Conservation (phyloP, 1,284 basidiomycete species). For the Anthracocystis walkeri region DNA sequence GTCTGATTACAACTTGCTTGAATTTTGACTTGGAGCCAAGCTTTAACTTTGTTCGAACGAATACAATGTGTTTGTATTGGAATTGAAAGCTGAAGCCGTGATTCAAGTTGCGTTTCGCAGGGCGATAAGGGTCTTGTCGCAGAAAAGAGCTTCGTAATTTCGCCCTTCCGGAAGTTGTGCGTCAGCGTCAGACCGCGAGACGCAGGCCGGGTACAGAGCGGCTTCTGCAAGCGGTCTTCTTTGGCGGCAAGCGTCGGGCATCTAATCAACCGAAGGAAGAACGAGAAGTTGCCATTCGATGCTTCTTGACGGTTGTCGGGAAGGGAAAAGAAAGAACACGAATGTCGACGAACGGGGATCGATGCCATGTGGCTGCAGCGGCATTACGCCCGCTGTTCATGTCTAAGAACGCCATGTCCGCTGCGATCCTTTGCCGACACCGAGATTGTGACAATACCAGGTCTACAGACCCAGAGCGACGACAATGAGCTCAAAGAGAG, state of each 20-base stretch:
- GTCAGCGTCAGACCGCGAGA: too few species aligned
- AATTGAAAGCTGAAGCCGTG: too few species aligned
- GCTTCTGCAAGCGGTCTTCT: neutral
- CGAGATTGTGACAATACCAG: neutral
- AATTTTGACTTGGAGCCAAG: neutral
- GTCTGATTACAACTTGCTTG: neutral
- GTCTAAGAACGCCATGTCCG: neutral
- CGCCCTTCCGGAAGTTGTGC: too few species aligned
- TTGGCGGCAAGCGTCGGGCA: slow-evolving; percentile 1
- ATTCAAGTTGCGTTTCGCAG: too few species aligned
- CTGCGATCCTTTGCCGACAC: neutral
- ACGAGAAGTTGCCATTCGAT: neutral
- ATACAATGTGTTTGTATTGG: too few species aligned
- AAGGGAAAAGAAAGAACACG: neutral
- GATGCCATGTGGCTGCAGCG: slow-evolving; percentile 4
- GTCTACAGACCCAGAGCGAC: too few species aligned
- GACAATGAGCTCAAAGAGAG: too few species aligned
- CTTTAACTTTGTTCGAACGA: neutral
- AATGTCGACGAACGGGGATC: neutral
- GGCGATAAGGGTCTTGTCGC: too few species aligned
- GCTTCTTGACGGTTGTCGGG: neutral
- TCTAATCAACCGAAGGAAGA: neutral
- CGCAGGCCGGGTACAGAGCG: neutral
- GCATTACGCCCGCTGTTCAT: neutral
- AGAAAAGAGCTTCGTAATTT: too few species aligned